Percentiles rank a stretch among this genome's conserved stretches.
phyloP scores from a whole-genome alignment of 371 early-diverging fungal genomes.

The Blakeslea trispora region DNA sequence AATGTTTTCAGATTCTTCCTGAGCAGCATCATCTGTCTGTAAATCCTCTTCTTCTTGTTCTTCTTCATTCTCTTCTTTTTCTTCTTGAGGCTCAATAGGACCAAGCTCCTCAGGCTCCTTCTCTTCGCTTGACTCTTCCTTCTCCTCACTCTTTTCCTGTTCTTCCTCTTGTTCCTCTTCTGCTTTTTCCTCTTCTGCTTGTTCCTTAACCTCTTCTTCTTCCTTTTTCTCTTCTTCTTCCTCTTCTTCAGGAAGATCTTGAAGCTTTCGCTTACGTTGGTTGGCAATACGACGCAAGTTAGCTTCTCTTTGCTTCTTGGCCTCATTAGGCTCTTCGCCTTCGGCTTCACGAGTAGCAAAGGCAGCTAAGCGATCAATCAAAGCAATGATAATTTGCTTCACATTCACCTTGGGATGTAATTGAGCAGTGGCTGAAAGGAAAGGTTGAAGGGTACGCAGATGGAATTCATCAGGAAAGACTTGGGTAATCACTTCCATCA shows the following conservation, averaged over 20 bases:
- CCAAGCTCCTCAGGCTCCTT: conserved; percentile 39
- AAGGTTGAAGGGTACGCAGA: conserved; percentile 83
- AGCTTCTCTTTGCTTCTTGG: conserved; percentile 25
- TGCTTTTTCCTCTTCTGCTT: background rate
- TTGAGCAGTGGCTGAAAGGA: conserved; percentile 87
- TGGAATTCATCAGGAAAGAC: conserved; percentile 97
- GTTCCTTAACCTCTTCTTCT: conserved; percentile 7
- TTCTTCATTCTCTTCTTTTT: conserved; percentile 21
- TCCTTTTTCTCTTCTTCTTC: conserved; percentile 27
- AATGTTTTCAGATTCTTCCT: conserved; percentile 17
- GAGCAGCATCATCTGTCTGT: conserved; percentile 15
- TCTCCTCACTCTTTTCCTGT: conserved; percentile 14
- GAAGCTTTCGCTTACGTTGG: conserved; percentile 29
- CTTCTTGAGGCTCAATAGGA: conserved; percentile 53
- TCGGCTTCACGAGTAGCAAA: conserved; percentile 65
- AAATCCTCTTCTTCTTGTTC: conserved; percentile 1
- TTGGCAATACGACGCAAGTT: conserved; percentile 31
- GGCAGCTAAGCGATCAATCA: conserved; percentile 85
- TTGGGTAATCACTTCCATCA: conserved; percentile 98
- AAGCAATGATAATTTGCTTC: conserved; percentile 89
- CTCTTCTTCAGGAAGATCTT: conserved; percentile 29
- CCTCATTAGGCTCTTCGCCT: conserved; percentile 28
- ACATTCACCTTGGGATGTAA: conserved; percentile 91
- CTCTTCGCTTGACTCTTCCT: conserved; percentile 13
- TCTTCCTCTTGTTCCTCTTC: background rate